These are phyloP conservation scores for Colletotrichum godetiae DNA, from an alignment of 2,329 filamentous ascomycete genomes.

Conservation along the genomic window DNA sequence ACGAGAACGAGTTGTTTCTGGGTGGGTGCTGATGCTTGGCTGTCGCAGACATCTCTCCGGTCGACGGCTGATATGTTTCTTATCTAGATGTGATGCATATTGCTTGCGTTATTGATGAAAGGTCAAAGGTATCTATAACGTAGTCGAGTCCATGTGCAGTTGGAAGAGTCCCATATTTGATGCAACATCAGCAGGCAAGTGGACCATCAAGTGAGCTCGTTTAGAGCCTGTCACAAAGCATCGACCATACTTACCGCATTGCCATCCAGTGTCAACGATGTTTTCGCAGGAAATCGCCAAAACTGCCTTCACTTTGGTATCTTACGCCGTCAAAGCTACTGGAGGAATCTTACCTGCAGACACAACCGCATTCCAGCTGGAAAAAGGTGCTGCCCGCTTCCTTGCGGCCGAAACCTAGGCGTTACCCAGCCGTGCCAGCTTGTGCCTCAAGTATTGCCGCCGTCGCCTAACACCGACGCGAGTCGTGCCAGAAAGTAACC, in stretches of 20 bases:
- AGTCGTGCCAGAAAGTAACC: not conserved
- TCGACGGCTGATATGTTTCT: not conserved
- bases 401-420: not conserved
- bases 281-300: not conserved
- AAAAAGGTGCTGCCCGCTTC: not conserved
- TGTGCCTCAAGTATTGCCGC: not conserved
- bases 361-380: not conserved
- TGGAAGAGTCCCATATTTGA: not conserved
- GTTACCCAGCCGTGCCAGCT: not conserved
- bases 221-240: too few species aligned
- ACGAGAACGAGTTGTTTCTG: not conserved
- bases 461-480: not conserved
- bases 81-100: not conserved
- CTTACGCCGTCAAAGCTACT: not conserved
- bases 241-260: too few species aligned
- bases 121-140: not conserved
- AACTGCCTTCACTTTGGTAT: not conserved
- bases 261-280: not conserved
- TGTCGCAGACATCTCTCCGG: not conserved
- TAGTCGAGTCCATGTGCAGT: not conserved
- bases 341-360: not conserved
- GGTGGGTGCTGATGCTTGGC: not conserved
- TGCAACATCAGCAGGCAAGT: not conserved
- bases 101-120: not conserved
- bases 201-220: not conserved